These are phyloP conservation scores for Aspergillus proliferans DNA, from an alignment of 2,329 filamentous ascomycete genomes.

Conservation along the genomic window DNA sequence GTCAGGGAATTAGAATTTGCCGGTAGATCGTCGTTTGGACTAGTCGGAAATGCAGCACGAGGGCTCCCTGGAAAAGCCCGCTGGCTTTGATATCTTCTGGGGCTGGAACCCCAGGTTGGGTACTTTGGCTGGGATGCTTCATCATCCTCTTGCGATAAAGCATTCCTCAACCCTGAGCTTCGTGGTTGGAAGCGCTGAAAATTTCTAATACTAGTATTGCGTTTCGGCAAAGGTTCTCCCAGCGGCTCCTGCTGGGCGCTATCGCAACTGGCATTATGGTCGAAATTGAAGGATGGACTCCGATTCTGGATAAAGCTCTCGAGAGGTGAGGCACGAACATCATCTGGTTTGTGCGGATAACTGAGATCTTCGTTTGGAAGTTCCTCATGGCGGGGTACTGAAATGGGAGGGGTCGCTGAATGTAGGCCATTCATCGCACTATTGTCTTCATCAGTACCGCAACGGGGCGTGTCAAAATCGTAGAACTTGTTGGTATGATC, in stretches of 20 bases:
- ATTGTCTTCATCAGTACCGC: slow-evolving; percentile 35
- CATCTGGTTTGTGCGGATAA: slow-evolving; percentile 33
- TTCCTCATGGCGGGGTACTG: slow-evolving; percentile 38
- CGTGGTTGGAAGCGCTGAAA: slow-evolving; percentile 24
- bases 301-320: slow-evolving; percentile 37
- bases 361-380: slow-evolving; percentile 20
- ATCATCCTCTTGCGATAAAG: slow-evolving; percentile 30
- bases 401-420: slow-evolving; percentile 40
- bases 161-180: slow-evolving; percentile 30
- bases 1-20: slow-evolving; percentile 36
- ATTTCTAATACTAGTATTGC: slow-evolving; percentile 18
- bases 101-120: slow-evolving; percentile 14
- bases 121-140: slow-evolving; percentile 11
- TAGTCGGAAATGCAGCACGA: slow-evolving; percentile 17
- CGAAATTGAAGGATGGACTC: slow-evolving; percentile 39
- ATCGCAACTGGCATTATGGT: slow-evolving; percentile 36
- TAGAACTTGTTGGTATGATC: slow-evolving; percentile 30
- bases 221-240: slow-evolving; percentile 34
- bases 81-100: slow-evolving; percentile 16
- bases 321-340: slow-evolving; percentile 32
- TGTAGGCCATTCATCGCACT: slow-evolving; percentile 34
- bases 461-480: slow-evolving; percentile 26
- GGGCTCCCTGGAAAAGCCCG: slow-evolving; percentile 20
- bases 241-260: slow-evolving; percentile 32
- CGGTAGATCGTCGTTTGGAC: slow-evolving; percentile 17